Evolutionary conservation across 495 filamentous ascomycete genomes (phyloP).

Genomic region (Xylaria castorea): DNA sequence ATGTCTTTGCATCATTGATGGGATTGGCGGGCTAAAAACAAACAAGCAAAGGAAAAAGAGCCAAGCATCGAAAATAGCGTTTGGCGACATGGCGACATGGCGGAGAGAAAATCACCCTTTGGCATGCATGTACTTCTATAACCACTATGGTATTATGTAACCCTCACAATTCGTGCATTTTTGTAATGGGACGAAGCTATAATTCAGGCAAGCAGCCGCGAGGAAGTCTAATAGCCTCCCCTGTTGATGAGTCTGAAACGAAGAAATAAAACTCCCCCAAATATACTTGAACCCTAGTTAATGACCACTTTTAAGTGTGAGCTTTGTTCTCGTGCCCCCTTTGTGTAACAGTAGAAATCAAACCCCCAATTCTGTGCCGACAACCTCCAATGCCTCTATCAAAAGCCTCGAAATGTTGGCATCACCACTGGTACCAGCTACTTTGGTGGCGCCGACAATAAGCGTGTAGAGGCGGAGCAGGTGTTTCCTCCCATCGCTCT

Average conservation of each 20-base stretch:
- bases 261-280: constrained; percentile 6
- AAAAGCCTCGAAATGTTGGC: constrained; percentile 65
- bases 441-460: constrained; percentile 70
- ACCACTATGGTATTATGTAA: not conserved
- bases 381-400: constrained; percentile 65
- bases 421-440: constrained; percentile 69
- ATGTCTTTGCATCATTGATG: constrained; percentile 6
- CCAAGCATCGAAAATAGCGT: constrained; percentile 29
- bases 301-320: not conserved
- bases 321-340: not conserved
- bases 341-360: constrained; percentile 18
- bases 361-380: constrained; percentile 71
- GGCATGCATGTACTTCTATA: constrained; percentile 21
- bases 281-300: constrained; percentile 4
- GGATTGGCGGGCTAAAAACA: not conserved
- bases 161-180: constrained; percentile 15
- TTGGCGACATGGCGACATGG: constrained; percentile 29
- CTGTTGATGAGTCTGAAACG: not conserved
- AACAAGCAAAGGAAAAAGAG: constrained; percentile 6
- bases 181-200: not conserved
- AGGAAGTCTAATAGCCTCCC: not conserved
- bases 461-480: constrained; percentile 82
- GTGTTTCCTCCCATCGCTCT: constrained; percentile 68
- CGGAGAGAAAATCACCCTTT: not conserved
- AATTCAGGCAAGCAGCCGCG: not conserved